Conservation (phyloP, 257 asterid genomes). For the Solanum phureja region DNA sequence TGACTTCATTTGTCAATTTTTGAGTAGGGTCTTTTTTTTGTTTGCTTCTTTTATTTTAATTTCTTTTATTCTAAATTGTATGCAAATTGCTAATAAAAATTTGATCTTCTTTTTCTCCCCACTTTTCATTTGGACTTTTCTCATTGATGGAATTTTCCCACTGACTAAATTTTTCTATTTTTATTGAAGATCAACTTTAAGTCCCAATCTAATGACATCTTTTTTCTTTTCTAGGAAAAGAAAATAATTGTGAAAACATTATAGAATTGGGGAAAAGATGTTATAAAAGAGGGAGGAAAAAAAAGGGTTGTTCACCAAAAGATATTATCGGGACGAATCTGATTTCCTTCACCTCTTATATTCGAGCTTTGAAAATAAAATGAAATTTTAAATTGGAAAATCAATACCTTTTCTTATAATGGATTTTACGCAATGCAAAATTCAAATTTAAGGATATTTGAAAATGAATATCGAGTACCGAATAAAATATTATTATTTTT, state of each 20-base stretch:
- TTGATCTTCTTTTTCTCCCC: neutral
- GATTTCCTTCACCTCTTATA: too few species aligned
- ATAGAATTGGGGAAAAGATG: neutral
- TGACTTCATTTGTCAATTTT: neutral
- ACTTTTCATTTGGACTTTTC: neutral
- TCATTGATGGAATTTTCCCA: neutral
- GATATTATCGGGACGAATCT: neutral
- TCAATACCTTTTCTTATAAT: neutral
- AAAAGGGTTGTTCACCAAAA: neutral
- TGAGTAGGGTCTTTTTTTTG: neutral
- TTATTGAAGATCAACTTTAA: neutral
- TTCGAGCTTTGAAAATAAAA: too few species aligned
- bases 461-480: accelerated
- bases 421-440: too few species aligned
- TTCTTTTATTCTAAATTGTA: neutral
- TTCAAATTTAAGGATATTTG: neutral
- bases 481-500: too few species aligned
- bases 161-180: neutral
- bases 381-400: neutral
- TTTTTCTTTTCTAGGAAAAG: neutral
- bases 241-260: neutral
- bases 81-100: neutral
- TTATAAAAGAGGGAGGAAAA: neutral
- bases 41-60: neutral
- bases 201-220: neutral